Evolutionary conservation across 768 basidiomycete genomes (phyloP).

Genomic region (Auricularia cornea): DNA sequence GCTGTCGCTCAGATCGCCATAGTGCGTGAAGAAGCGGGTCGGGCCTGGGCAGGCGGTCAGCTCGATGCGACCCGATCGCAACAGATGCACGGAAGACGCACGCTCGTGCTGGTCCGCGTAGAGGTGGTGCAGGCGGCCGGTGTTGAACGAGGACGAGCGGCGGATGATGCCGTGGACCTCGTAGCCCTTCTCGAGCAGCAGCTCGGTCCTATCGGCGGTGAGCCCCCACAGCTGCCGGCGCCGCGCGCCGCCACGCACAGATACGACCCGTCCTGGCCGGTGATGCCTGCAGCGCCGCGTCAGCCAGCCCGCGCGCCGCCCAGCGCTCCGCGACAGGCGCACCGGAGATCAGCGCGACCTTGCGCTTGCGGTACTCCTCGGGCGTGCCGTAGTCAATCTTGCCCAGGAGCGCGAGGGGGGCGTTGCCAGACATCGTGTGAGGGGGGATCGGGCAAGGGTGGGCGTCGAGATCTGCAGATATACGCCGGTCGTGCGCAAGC

Average conservation of each 20-base stretch:
- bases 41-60: constrained; percentile 36
- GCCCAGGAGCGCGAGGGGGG: constrained; percentile 33
- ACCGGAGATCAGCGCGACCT: constrained; percentile 92
- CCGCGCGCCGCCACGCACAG: constrained; percentile 44
- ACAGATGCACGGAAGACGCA: constrained; percentile 29
- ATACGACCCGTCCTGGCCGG: constrained; percentile 95
- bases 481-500: background rate
- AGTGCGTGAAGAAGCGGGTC: constrained; percentile 75
- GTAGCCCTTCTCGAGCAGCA: constrained; percentile 81
- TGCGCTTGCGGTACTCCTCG: constrained; percentile 80
- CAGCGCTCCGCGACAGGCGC: constrained; percentile 9
- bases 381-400: constrained; percentile 56
- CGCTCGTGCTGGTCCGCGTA: constrained; percentile 91
- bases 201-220: constrained; percentile 52
- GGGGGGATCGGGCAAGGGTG: background rate
- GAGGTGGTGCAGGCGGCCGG: constrained; percentile 86
- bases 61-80: background rate
- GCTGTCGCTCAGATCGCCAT: constrained; percentile 90
- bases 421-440: constrained; percentile 2
- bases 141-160: constrained; percentile 97
- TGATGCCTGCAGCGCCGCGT: constrained; percentile 56
- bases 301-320: background rate
- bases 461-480: background rate
- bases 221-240: background rate
- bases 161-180: constrained; percentile 94